Percentiles rank a stretch among this genome's conserved stretches.
Conservation (phyloP, 148 eudicot genomes). For the Amaranthus hypochondriacus region DNA sequence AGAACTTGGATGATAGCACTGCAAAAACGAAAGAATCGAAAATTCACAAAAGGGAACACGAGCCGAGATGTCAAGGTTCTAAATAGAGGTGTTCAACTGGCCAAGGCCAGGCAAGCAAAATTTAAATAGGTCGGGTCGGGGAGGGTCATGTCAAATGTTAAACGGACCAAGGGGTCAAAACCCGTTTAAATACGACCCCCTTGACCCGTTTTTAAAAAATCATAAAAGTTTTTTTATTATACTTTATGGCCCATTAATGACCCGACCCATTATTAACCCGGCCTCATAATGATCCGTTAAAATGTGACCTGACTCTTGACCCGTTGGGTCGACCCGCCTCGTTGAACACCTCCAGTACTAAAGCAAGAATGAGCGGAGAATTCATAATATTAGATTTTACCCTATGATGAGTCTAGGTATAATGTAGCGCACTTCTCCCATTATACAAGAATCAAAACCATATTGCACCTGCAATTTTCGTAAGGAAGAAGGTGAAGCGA, state of each 20-base stretch:
- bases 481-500: neutral
- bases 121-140: too few species aligned
- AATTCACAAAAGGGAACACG: conserved; percentile 13
- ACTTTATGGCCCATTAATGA: too few species aligned
- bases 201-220: too few species aligned
- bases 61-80: conserved; percentile 22
- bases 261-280: too few species aligned
- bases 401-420: conserved; percentile 70
- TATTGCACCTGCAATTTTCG: conserved; percentile 47
- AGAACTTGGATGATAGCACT: conserved; percentile 74
- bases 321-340: too few species aligned
- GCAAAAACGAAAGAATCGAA: conserved; percentile 15
- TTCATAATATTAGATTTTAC: conserved; percentile 23
- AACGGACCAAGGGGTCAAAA: neutral
- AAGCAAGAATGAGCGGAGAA: neutral
- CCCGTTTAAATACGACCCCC: too few species aligned
- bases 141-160: too few species aligned
- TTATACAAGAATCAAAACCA: conserved; percentile 63
- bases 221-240: too few species aligned
- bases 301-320: too few species aligned
- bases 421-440: conserved; percentile 56
- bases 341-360: too few species aligned
- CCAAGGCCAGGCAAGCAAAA: too few species aligned
- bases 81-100: neutral
- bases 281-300: too few species aligned